These are phyloP conservation scores for Metarhizium anisopliae DNA, from an alignment of 2,329 filamentous ascomycete genomes.

Conservation along the genomic window DNA sequence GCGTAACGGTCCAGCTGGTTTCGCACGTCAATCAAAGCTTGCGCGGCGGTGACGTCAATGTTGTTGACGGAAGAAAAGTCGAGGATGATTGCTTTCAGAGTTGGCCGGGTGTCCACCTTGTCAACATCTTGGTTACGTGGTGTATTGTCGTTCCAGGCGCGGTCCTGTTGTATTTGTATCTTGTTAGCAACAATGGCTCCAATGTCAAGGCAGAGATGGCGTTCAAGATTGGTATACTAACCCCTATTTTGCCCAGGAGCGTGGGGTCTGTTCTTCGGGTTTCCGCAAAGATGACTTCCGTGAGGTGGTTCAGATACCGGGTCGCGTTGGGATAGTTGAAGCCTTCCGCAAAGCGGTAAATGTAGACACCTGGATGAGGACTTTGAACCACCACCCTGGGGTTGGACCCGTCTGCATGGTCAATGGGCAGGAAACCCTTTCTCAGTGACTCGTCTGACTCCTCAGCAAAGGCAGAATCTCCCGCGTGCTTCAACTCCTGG, in stretches of 20 bases:
- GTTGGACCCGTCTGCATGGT: constrained; percentile 43
- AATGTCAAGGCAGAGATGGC: not conserved
- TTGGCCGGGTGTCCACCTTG: constrained; percentile 31
- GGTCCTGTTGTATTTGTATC: constrained; percentile 24
- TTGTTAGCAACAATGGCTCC: constrained; percentile 6
- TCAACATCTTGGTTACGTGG: constrained; percentile 24
- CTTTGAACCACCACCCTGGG: constrained; percentile 33
- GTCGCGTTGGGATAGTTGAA: constrained; percentile 49
- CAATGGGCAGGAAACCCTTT: constrained; percentile 36
- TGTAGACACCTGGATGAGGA: constrained; percentile 44
- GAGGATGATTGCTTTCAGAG: constrained; percentile 45
- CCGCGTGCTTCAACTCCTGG: constrained; percentile 12
- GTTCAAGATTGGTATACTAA: constrained; percentile 18
- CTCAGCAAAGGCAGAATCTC: constrained; percentile 24
- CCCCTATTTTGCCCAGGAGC: constrained; percentile 36
- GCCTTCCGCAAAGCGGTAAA: constrained; percentile 46
- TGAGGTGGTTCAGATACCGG: constrained; percentile 40
- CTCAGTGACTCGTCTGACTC: constrained; percentile 36
- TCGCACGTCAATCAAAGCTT: constrained; percentile 44
- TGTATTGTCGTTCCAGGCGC: constrained; percentile 48
- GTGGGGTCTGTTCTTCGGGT: constrained; percentile 36
- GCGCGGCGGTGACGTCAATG: constrained; percentile 46
- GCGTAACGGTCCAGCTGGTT: constrained; percentile 44
- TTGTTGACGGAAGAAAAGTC: constrained; percentile 48
- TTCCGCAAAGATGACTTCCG: constrained; percentile 33